Percentiles rank a stretch among this genome's conserved stretches.
These are phyloP conservation scores for Ceratobasidium sp. DNA, from an alignment of 1,284 basidiomycete genomes.

Conservation along the genomic window DNA sequence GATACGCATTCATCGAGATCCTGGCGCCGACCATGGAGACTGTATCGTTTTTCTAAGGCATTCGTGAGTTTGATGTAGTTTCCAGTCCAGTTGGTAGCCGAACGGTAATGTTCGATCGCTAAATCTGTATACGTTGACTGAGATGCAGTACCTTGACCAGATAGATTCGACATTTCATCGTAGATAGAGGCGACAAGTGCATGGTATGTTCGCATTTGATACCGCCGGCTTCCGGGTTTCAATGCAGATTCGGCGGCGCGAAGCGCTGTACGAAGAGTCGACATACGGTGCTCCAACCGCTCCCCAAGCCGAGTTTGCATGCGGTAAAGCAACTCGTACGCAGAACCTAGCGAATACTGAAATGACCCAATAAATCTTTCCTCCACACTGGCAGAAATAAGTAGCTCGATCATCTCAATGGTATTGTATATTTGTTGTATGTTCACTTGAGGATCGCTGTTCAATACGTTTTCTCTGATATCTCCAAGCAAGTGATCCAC, in stretches of 20 bases:
- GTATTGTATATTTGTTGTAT: background rate
- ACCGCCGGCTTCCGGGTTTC: background rate
- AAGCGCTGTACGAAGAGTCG: background rate
- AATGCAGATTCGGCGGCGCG: background rate
- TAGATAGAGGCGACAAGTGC: background rate
- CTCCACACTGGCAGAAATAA: background rate
- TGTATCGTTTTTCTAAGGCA: conserved; percentile 20
- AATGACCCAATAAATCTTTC: background rate
- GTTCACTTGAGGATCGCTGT: background rate
- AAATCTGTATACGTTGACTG: background rate
- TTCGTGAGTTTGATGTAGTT: background rate
- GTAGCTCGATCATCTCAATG: background rate
- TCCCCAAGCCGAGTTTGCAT: background rate
- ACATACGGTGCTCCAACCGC: background rate
- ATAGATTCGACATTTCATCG: background rate
- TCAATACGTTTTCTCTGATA: background rate
- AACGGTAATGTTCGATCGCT: conserved; percentile 5
- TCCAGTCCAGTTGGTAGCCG: background rate
- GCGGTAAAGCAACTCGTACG: background rate
- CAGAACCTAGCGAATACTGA: background rate
- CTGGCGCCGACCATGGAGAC: background rate
- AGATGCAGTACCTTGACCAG: background rate
- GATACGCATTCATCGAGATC: conserved; percentile 20
- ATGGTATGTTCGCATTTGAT: background rate
- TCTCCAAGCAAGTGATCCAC: background rate